Base-by-base conservation (phyloP, 2,329 filamentous ascomycete species). In the Thielaviopsis euricoi region DNA sequence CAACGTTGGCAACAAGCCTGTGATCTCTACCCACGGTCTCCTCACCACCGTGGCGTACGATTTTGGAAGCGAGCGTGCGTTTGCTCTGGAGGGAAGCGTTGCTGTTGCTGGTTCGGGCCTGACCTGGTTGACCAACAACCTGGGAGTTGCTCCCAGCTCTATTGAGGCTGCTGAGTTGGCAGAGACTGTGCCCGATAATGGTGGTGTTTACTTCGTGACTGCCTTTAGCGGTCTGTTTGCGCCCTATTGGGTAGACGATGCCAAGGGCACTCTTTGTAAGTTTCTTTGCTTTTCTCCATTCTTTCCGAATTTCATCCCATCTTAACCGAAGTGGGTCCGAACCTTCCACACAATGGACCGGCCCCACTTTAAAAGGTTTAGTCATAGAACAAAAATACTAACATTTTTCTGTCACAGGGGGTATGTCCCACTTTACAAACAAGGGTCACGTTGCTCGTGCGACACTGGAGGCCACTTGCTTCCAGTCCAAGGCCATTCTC, bases 161-260 rank as follows among this genome's bases (percentile, higher is more conserved):
- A 70, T 70, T 60, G 70, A 75, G 60, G 74, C 81, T 57, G 76
- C 73, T 22, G 69, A 72, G 55, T 69, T 82, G 33, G 78, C 78
- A 29, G 70, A 72, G 64, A 74, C 72, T 0, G 78, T 81, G 7
- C 64, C 72, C 2, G 85, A 95, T 68, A 94, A 86, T 61, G 89
- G 89, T 58, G 89, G 89, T 7, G 85, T 89, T 57, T 81, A 90
- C 19, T 83, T 95, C 65, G 89, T 95, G 61, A 95, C 89, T 2
- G 89, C 89, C 1, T 95, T 95, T 68, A 89, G 85, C 69, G 89
- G 89, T 57, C 77, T 95, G 2, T 95, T 95, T 67, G 89, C 89
- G 0, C 89, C 89, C 0, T 95, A 95, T 70, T 95, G 89, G 89
- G 91, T 95, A 61, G 89, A 95, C 67, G 87, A 94, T 71, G 89